phyloP scores from a whole-genome alignment of 1,284 basidiomycete species.

The Xerocomus minutiporus region DNA sequence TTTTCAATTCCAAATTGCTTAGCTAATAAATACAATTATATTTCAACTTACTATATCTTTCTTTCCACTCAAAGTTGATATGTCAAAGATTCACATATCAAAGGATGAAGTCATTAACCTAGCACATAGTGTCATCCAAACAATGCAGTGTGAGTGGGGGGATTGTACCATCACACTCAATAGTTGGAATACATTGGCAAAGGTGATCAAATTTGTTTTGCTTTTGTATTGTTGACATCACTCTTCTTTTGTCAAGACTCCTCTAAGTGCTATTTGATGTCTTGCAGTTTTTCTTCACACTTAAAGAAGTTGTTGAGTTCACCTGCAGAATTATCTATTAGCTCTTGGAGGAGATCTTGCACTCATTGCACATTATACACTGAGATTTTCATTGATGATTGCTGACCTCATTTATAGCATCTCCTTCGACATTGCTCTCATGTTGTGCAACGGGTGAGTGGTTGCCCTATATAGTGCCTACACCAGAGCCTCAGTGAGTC shows the following conservation, averaged over 20 bases:
- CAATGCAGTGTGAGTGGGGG: constrained; percentile 29
- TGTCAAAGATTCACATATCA: constrained; percentile 19
- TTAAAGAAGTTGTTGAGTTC: too few species aligned
- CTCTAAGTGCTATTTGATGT: too few species aligned
- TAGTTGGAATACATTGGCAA: constrained; percentile 27
- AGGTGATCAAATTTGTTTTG: constrained; percentile 21
- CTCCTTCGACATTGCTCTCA: constrained; percentile 24
- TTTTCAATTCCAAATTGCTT: not conserved
- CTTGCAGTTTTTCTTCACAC: too few species aligned
- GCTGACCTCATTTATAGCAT: constrained; percentile 21
- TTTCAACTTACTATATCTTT: not conserved
- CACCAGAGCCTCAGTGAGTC: not conserved
- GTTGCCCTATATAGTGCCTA: not conserved
- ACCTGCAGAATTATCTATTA: constrained; percentile 19
- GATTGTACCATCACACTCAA: constrained; percentile 21
- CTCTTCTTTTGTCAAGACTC: not conserved
- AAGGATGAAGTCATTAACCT: constrained; percentile 19
- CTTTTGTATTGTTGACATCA: not conserved
- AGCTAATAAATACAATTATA: too few species aligned
- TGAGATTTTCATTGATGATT: not conserved
- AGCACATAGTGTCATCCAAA: constrained; percentile 24
- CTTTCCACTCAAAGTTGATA: constrained; percentile 12
- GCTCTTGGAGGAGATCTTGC: constrained; percentile 3
- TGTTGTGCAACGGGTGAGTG: constrained; percentile 17
- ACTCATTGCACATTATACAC: not conserved